These are phyloP conservation scores for Physcomitrellopsis africana DNA, from an alignment of 225 moss, liverwort and hornwort species.

Conservation along the genomic window DNA sequence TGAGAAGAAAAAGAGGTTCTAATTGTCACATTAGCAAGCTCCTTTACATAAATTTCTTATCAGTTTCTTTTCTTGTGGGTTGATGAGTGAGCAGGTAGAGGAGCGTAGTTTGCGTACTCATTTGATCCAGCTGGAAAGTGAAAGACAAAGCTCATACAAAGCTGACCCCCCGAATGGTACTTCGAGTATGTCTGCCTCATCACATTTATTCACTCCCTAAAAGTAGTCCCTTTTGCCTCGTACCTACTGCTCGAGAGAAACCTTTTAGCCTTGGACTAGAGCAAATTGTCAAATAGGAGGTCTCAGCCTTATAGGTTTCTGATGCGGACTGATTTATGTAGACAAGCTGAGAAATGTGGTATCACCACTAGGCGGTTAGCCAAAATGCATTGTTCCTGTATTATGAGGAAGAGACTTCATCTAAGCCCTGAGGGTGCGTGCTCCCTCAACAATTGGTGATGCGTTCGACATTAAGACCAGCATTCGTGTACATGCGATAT, in stretches of 20 bases:
- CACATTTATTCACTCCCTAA: slow-evolving; percentile 46
- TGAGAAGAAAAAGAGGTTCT: not conserved
- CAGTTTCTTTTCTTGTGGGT: slow-evolving; percentile 10
- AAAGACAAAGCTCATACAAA: slow-evolving; percentile 52
- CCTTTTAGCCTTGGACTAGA: slow-evolving; percentile 17
- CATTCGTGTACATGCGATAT: slow-evolving; percentile 57
- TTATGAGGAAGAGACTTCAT: slow-evolving; percentile 21
- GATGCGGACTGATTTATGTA: slow-evolving; percentile 13
- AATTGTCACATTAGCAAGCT: not conserved
- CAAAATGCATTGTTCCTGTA: slow-evolving; percentile 17
- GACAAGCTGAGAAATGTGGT: slow-evolving; percentile 11
- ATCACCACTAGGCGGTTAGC: slow-evolving; percentile 15
- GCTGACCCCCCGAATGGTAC: slow-evolving; percentile 35
- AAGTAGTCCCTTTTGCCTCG: slow-evolving; percentile 3
- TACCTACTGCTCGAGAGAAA: not conserved
- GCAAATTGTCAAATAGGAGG: slow-evolving; percentile 12
- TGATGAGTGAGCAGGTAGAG: slow-evolving; percentile 61
- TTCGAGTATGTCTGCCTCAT: slow-evolving; percentile 33
- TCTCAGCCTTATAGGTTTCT: not conserved
- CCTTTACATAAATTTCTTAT: not conserved
- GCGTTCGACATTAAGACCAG: slow-evolving; percentile 36
- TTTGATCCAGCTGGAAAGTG: slow-evolving; percentile 75
- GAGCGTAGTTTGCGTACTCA: slow-evolving; percentile 87
- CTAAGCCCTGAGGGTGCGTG: slow-evolving; percentile 29
- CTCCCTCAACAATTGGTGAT: slow-evolving; percentile 34